Evolutionary conservation across 2,329 filamentous ascomycete species (phyloP).

Genomic region (Epichloe uncinata): DNA sequence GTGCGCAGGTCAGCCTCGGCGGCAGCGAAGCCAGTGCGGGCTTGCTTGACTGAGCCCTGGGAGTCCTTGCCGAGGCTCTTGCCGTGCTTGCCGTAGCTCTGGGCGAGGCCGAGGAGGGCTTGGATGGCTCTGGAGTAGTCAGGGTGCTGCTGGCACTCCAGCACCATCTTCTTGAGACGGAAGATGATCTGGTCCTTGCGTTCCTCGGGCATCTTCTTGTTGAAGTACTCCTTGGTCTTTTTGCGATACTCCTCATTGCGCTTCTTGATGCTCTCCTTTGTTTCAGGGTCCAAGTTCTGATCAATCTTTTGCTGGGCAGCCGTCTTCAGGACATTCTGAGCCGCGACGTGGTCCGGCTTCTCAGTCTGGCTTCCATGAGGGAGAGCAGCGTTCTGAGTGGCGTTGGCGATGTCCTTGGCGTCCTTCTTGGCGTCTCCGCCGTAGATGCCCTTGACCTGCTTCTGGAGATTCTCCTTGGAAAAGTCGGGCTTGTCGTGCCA

Average conservation of each 20-base stretch:
- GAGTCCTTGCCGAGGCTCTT: constrained; percentile 51
- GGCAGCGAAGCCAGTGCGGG: constrained; percentile 51
- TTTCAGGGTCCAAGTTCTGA: constrained; percentile 53
- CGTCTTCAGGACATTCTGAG: constrained; percentile 18
- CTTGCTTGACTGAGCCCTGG: constrained; percentile 57
- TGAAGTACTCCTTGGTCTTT: constrained; percentile 59
- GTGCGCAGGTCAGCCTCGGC: constrained; percentile 69
- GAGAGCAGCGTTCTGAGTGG: constrained; percentile 42
- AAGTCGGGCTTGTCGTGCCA: constrained; percentile 84
- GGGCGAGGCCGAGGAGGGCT: constrained; percentile 70
- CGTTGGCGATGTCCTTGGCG: constrained; percentile 42
- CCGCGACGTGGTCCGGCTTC: constrained; percentile 33
- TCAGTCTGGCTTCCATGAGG: constrained; percentile 32
- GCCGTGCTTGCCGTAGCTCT: constrained; percentile 70
- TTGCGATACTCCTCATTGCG: constrained; percentile 30
- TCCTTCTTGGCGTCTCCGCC: constrained; percentile 43
- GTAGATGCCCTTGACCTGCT: constrained; percentile 52
- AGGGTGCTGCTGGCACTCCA: constrained; percentile 89
- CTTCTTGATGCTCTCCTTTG: constrained; percentile 33
- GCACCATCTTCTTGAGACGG: constrained; percentile 92
- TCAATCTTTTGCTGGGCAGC: constrained; percentile 44
- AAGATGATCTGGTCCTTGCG: constrained; percentile 85
- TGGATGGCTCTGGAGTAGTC: constrained; percentile 90
- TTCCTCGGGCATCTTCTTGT: constrained; percentile 80
- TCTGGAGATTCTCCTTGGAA: constrained; percentile 54